Conservation (phyloP, 2,329 filamentous ascomycete genomes). For the Colletotrichum sp. region DNA sequence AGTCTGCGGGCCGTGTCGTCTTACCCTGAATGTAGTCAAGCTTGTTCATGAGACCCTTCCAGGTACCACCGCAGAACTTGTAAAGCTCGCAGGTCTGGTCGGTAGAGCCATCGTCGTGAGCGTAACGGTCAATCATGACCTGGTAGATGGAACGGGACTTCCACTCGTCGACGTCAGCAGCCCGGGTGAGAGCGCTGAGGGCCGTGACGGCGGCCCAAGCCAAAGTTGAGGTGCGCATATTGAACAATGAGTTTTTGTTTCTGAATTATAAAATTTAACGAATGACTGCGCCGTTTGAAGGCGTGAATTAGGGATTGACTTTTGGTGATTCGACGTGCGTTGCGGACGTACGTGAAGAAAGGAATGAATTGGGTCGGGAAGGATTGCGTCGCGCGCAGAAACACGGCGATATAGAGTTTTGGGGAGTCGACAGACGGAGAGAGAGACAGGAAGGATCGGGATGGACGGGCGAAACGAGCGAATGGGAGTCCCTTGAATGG, state of each 20-base stretch:
- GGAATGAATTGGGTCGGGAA: conserved; percentile 10
- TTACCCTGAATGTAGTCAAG: conserved; percentile 55
- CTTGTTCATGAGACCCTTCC: conserved; percentile 50
- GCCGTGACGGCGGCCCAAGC: conserved; percentile 14
- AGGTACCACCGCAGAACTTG: conserved; percentile 57
- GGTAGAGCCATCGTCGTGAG: conserved; percentile 44
- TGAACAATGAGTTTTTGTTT: not conserved
- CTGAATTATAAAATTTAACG: not conserved
- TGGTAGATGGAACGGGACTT: conserved; percentile 47
- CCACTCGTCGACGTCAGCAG: conserved; percentile 14
- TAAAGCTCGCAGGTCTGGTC: conserved; percentile 43
- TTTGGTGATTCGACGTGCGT: not conserved
- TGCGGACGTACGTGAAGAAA: conserved; percentile 6
- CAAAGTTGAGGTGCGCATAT: conserved; percentile 14
- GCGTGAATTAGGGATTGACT: not conserved
- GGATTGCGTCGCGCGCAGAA: conserved; percentile 1
- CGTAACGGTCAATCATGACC: conserved; percentile 49
- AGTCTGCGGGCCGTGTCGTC: not conserved
- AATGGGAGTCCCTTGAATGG: conserved; percentile 10
- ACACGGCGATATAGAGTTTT: conserved; percentile 17
- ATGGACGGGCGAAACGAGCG: conserved; percentile 1
- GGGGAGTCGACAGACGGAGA: not conserved
- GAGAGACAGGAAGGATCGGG: not conserved
- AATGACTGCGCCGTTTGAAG: conserved; percentile 11
- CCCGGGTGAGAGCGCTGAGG: conserved; percentile 3